Evolutionary conservation across 1,139 yeast species (phyloP), one percentile per base, ranked within the genome.

Genomic region (Maudiozyma humilis): DNA sequence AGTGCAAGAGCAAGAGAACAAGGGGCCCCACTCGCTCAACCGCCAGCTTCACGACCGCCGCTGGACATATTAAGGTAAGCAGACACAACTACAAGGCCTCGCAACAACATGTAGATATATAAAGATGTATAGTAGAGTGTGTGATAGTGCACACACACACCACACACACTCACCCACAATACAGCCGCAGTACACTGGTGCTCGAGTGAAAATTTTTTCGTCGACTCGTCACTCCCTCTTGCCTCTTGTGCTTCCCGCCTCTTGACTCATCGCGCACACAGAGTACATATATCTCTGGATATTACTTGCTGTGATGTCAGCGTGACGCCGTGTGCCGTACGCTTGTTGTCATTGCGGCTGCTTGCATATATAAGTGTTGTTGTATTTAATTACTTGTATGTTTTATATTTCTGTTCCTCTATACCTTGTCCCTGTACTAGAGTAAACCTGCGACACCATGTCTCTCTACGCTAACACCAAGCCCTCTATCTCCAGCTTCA

Each of bases 401-500:
- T n/a, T n/a, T n/a, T n/a, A n/a, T n/a, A n/a, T n/a, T n/a, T n/a
- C n/a, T n/a, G n/a, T n/a, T n/a, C n/a, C n/a, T n/a, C n/a, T n/a
- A n/a, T n/a, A n/a, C n/a, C n/a, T n/a, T n/a, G n/a, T n/a, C n/a
- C n/a, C n/a, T n/a, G n/a, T n/a, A n/a, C n/a, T n/a, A n/a, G n/a
- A n/a, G n/a, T n/a, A n/a, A n/a, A n/a, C n/a, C n/a, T n/a, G n/a
- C n/a, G n/a, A 19, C 19, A 30, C 13, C 17, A 48, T 50, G 33
- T 50, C 60, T 29, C 51, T 57, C 25, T 57, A 57, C 44, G 49
- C 51, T 17, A 55, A 58, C 8, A 52, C 55, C 16, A 51, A 50
- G 31, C 60, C 63, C 36, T 43, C 49, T 2, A 33, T 33, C n/a
- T 47, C 49, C 2, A 41, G 46, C 31, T 44, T 44, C 20, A 42